These are phyloP conservation scores for Backusella parvicylindrica DNA, from an alignment of 192 early-diverging fungal genomes.

Conservation along the genomic window DNA sequence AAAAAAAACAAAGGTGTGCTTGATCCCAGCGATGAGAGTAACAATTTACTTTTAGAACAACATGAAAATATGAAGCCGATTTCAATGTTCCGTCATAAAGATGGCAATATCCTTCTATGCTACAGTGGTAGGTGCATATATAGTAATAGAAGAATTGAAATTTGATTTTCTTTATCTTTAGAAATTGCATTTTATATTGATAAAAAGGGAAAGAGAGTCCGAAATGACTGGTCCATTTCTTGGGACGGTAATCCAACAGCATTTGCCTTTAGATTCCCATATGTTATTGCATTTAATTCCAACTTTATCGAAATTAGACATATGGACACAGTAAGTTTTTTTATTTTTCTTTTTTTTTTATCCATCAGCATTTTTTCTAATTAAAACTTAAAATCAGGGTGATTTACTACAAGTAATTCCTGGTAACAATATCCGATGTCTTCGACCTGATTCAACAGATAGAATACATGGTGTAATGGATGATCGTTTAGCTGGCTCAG, in stretches of 20 bases:
- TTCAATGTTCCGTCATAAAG: constrained; percentile 73
- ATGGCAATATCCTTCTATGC: constrained; percentile 83
- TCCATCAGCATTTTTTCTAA: background rate
- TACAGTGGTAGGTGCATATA: constrained; percentile 69
- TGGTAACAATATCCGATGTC: constrained; percentile 53
- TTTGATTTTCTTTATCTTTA: constrained; percentile 21
- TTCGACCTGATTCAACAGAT: constrained; percentile 45
- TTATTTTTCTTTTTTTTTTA: background rate
- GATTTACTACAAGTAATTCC: constrained; percentile 50
- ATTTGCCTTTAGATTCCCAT: constrained; percentile 80
- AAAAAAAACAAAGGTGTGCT: constrained; percentile 57
- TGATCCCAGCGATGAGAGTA: constrained; percentile 74
- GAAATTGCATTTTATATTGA: constrained; percentile 93
- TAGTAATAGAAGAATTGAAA: background rate
- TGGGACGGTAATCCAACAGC: constrained; percentile 85
- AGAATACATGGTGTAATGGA: constrained; percentile 48
- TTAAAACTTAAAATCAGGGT: constrained; percentile 28
- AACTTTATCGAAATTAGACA: constrained; percentile 88
- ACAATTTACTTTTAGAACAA: constrained; percentile 73
- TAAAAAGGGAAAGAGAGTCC: constrained; percentile 72
- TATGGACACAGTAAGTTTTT: constrained; percentile 62
- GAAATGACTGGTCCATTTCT: constrained; percentile 74
- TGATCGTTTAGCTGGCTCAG: constrained; percentile 7
- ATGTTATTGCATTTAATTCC: constrained; percentile 86
- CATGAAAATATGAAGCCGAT: constrained; percentile 77